A percentile compares a stretch with the other conserved stretches of the same genome.
These are phyloP conservation scores for Yueomyces sinensis DNA, from an alignment of 805 yeast species.

Conservation along the genomic window DNA sequence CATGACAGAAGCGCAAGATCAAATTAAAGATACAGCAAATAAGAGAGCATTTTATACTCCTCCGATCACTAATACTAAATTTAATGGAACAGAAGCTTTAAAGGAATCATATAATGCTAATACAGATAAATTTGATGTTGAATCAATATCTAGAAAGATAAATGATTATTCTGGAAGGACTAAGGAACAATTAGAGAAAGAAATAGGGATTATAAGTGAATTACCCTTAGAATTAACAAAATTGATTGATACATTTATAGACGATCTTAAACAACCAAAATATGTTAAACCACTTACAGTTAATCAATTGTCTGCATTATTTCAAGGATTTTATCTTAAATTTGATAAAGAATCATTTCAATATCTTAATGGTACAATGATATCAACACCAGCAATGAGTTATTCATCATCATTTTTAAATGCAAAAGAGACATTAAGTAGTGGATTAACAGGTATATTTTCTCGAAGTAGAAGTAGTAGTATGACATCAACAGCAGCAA, in stretches of 20 bases:
- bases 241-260: slow-evolving; percentile 17
- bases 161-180: background rate
- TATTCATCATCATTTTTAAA: slow-evolving; percentile 7
- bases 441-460: slow-evolving; percentile 25
- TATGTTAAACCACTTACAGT: slow-evolving; percentile 19
- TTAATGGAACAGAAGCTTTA: slow-evolving; percentile 16
- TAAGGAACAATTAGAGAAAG: slow-evolving; percentile 14
- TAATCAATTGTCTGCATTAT: slow-evolving; percentile 17
- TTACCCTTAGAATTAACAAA: slow-evolving; percentile 18
- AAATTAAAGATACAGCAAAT: no score
- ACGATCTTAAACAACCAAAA: slow-evolving; percentile 24
- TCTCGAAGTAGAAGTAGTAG: slow-evolving; percentile 23
- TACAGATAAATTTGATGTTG: background rate
- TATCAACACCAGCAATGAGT: background rate
- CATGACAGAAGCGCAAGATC: no score
- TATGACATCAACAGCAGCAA: slow-evolving; percentile 2
- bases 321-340: slow-evolving; percentile 19
- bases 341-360: slow-evolving; percentile 22
- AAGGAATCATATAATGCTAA: slow-evolving; percentile 14
- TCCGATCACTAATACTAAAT: slow-evolving; percentile 18
- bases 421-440: slow-evolving; percentile 21
- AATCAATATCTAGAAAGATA: no score
- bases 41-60: slow-evolving; percentile 18
- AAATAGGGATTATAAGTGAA: slow-evolving; percentile 7
- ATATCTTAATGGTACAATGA: slow-evolving; percentile 5